Evolutionary conservation across 2,329 filamentous ascomycete species (phyloP).

Genomic region (Aspergillus sp.): DNA sequence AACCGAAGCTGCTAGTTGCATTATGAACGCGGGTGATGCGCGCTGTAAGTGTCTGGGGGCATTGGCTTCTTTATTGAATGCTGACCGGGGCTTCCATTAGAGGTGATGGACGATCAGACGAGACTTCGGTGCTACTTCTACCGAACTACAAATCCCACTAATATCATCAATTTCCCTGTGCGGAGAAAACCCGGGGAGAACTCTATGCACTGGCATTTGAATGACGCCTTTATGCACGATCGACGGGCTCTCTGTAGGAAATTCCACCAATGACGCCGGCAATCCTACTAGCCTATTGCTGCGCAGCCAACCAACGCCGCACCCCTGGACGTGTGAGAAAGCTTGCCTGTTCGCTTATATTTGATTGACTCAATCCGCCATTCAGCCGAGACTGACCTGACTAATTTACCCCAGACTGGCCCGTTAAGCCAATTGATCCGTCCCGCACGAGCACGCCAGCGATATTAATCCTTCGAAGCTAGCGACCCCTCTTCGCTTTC

Average conservation of each 20-base stretch:
- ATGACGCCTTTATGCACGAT: constrained; percentile 5
- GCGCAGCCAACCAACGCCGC: neutral
- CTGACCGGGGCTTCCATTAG: neutral
- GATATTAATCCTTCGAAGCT: constrained; percentile 3
- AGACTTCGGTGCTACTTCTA: neutral
- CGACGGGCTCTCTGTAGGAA: neutral
- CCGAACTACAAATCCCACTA: neutral
- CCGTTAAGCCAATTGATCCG: neutral
- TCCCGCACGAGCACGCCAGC: constrained; percentile 7
- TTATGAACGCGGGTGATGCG: neutral
- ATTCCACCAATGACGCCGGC: constrained; percentile 21
- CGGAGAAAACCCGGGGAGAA: constrained; percentile 4
- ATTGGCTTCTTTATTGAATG: neutral
- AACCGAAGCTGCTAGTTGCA: neutral
- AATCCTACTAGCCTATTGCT: neutral
- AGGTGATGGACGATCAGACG: neutral
- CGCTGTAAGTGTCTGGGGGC: neutral
- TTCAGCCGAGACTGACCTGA: neutral
- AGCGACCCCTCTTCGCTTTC: constrained; percentile 12
- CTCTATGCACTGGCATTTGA: neutral
- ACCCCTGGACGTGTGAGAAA: neutral
- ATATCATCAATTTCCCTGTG: neutral
- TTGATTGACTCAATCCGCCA: neutral
- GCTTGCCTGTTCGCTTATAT: neutral
- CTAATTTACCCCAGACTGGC: neutral